A percentile compares a stretch with the other conserved stretches of the same genome.
phyloP scores from a whole-genome alignment of 768 basidiomycete species.

The Chalciporus chontae region DNA sequence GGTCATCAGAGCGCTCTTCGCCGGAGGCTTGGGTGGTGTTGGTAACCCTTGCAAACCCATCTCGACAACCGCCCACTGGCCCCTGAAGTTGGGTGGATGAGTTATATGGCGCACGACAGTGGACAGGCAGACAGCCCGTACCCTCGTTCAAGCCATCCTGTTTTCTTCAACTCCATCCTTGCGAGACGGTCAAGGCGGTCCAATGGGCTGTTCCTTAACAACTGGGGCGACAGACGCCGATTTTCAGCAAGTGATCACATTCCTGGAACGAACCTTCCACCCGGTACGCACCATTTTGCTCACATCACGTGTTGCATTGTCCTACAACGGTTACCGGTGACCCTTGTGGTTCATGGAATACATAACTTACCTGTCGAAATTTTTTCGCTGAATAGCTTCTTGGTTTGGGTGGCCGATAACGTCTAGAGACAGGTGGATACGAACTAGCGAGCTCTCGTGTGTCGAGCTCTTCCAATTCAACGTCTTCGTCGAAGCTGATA shows the following conservation, averaged over 20 bases:
- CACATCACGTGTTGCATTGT: conserved; percentile 15
- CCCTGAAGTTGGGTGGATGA: conserved; percentile 7
- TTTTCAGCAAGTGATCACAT: conserved; percentile 6
- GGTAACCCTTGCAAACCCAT: conserved; percentile 17
- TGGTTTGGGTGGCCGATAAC: background rate
- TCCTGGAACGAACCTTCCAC: background rate
- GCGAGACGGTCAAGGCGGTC: conserved; percentile 29
- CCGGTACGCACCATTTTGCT: conserved; percentile 25
- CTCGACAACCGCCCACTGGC: conserved; percentile 27
- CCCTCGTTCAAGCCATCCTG: conserved; percentile 30
- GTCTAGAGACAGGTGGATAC: conserved; percentile 12
- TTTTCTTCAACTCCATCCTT: conserved; percentile 27
- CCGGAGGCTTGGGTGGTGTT: conserved; percentile 11
- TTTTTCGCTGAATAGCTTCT: conserved; percentile 2
- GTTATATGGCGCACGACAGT: background rate
- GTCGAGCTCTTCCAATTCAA: conserved; percentile 12
- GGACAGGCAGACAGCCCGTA: background rate
- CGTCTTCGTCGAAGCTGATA: conserved; percentile 16
- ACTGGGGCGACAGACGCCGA: conserved; percentile 5
- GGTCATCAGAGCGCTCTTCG: background rate
- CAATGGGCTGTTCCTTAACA: conserved; percentile 24
- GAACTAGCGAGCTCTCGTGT: conserved; percentile 15
- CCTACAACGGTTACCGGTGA: conserved; percentile 14
- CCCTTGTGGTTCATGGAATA: background rate
- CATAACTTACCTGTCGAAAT: conserved; percentile 13